Base-by-base conservation (phyloP, 164 flowering plant species). In the Stephania yunnanensis region DNA sequence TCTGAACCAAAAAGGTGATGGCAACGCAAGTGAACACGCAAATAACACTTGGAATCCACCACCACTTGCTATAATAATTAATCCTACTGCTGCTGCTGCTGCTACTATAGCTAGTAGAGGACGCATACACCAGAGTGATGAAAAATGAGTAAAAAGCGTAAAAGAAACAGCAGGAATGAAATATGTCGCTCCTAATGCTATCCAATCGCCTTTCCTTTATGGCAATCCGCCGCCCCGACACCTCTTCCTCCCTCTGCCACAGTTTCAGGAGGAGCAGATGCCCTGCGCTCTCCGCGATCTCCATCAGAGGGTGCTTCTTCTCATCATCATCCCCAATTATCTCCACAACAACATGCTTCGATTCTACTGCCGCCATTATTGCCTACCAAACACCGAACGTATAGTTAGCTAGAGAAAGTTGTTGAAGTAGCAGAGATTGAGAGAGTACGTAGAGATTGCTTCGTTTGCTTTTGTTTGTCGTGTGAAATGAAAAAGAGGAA, bases 181-280 rank as follows among this genome's bases (percentile, higher is more conserved):
- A 93, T 70, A 91, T 83, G 61, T 93, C 91, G 42, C 83, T 46
- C 67, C 77, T 83, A 61, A 87, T 81, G 31, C 84, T 69, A 30
- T 90, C 91, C 73, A 87, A 63, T 78, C 89, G 77, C 10, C 88
- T 78, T 76, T 95, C 99, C 73, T 86, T 88, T 6, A 73, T 69
- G 0, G 85, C 75, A 8, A 89, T 85, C 20, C 87, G 74, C 1
- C 85, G 85, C 45, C 84, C 86, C 48, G 81, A 87, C 17, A 89
- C 80, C 48, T 86, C 87, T 74, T 93, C 96, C 71, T 95, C 95
- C 81, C 99, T 83, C 71, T 93, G 97, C 92, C 91, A 92, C 0
- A 95, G 90, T 81, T 95, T 95, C 42, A 93, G 89, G 67, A 95
- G 99, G 65, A 95, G 76, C 53, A 93, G 91, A 74, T 95, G 99